Evolutionary conservation across 208 protist genomes (phyloP).

Genomic region (Wallacemonas sp.): DNA sequence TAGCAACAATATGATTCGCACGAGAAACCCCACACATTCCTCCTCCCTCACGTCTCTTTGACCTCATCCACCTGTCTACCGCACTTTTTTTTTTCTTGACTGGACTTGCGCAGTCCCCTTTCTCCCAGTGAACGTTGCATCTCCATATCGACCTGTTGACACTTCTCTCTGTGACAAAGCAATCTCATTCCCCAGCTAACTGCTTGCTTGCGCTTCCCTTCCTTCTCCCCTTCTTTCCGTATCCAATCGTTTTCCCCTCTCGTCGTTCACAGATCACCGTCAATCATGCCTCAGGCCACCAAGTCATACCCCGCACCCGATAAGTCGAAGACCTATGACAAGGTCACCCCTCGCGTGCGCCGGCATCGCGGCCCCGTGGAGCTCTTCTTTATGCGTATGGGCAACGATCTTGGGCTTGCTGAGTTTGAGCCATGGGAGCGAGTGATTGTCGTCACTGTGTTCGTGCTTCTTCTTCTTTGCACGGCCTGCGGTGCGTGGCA

Average conservation of each 20-base stretch:
- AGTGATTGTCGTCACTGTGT: conserved; percentile 34
- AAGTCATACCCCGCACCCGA: conserved; percentile 74
- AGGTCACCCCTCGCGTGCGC: conserved; percentile 43
- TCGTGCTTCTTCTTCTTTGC: conserved; percentile 28
- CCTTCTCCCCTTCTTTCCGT: not conserved
- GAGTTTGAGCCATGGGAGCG: conserved; percentile 61
- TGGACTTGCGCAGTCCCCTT: not conserved
- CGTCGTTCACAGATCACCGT: conserved; percentile 1
- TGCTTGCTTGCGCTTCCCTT: not conserved
- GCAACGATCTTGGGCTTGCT: conserved; percentile 48
- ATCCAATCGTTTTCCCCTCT: not conserved
- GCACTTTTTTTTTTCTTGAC: not conserved
- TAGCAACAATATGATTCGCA: not conserved
- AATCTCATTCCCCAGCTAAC: too few species aligned
- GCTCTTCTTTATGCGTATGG: conserved; percentile 38
- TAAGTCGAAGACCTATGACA: conserved; percentile 70
- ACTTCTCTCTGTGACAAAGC: too few species aligned
- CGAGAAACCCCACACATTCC: too few species aligned
- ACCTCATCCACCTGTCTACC: too few species aligned
- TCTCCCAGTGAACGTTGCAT: too few species aligned
- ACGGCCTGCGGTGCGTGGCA: conserved; percentile 31
- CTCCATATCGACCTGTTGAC: too few species aligned
- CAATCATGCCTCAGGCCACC: not conserved
- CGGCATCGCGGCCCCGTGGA: conserved; percentile 30
- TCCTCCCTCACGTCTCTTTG: too few species aligned